A percentile compares a stretch with the other conserved stretches of the same genome.
These are phyloP conservation scores for Erodium chrysanthum DNA, from an alignment of 441 rosid species.

Conservation along the genomic window DNA sequence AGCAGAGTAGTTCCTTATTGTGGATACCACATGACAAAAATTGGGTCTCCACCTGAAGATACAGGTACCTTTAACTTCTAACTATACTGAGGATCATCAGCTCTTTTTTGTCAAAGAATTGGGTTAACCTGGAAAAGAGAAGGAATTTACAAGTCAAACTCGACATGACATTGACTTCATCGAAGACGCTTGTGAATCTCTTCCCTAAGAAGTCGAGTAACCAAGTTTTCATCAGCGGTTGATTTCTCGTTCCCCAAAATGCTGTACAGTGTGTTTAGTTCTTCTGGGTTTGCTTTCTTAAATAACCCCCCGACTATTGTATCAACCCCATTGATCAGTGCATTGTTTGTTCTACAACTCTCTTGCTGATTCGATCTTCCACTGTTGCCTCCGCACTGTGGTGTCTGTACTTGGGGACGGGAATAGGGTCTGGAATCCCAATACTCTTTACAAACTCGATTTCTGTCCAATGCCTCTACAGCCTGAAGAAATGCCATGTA, in stretches of 20 bases:
- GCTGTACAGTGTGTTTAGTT: conserved; percentile 41
- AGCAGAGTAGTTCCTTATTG: not conserved
- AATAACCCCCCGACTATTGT: conserved; percentile 41
- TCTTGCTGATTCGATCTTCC: conserved; percentile 21
- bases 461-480: conserved; percentile 74
- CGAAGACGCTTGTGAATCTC: conserved; percentile 50
- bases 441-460: conserved; percentile 75
- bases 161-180: conserved; percentile 20
- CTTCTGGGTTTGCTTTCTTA: conserved; percentile 68
- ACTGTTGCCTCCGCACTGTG: conserved; percentile 26
- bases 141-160: not conserved
- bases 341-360: conserved; percentile 22
- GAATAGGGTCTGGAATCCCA: conserved; percentile 95
- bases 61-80: not conserved
- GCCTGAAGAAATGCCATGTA: conserved; percentile 38
- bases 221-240: conserved; percentile 28
- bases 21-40: conserved; percentile 6
- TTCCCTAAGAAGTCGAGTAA: conserved; percentile 42
- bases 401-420: conserved; percentile 68
- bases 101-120: not conserved
- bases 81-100: not conserved
- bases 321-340: conserved; percentile 22
- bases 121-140: conserved; percentile 1
- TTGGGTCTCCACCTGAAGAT: not conserved
- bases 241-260: conserved; percentile 34